Percentiles rank a stretch among this genome's conserved stretches.
These are phyloP conservation scores for Apium graveolens DNA, from an alignment of 129 eudicot genomes.

Conservation along the genomic window DNA sequence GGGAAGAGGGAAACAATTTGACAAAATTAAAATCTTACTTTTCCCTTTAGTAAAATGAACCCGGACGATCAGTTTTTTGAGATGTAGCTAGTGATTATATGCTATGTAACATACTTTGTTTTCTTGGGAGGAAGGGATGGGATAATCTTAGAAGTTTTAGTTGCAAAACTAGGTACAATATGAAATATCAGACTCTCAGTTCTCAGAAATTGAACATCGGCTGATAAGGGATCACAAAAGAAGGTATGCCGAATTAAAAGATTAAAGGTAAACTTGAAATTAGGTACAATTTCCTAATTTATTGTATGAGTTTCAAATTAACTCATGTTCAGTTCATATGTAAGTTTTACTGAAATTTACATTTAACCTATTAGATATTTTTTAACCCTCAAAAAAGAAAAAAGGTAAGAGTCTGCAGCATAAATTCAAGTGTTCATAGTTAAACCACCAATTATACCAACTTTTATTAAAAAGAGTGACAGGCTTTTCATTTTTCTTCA, in stretches of 20 bases:
- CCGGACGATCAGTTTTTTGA: neutral
- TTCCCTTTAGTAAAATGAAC: neutral
- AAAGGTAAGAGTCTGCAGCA: neutral
- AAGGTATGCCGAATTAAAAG: neutral
- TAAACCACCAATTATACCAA: neutral
- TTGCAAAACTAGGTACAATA: neutral
- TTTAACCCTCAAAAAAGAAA: no score
- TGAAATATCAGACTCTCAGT: neutral
- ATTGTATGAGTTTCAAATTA: no score
- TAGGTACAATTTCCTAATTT: no score
- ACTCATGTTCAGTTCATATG: no score
- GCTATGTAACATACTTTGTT: neutral
- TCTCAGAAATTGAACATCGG: neutral
- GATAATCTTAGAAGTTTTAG: neutral
- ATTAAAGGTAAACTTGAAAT: neutral
- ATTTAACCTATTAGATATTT: no score
- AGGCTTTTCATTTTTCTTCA: neutral
- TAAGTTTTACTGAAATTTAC: no score
- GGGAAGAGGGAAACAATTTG: neutral
- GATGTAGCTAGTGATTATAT: neutral
- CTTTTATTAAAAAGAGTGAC: neutral
- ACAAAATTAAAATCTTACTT: neutral
- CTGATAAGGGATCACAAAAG: neutral
- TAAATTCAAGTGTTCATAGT: neutral
- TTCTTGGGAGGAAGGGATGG: neutral